Base-by-base conservation (phyloP, 2,329 filamentous ascomycete species). In the Juglanconis oblonga region DNA sequence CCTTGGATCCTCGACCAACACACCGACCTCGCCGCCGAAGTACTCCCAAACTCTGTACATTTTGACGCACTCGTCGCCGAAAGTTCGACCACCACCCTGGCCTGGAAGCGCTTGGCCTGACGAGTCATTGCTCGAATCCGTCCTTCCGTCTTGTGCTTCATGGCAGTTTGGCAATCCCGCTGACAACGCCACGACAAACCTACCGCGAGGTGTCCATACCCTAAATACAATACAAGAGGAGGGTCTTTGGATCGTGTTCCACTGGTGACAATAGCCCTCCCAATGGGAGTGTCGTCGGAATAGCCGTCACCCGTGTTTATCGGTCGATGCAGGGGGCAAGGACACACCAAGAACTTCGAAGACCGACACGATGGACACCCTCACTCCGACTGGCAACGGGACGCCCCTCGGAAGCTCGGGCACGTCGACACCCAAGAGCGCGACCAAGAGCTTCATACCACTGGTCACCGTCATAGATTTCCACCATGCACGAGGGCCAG, bases 401-500 rank as follows among this genome's bases (percentile, higher is more conserved):
- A 62, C 62, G 11, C 59, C 59, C 40, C 55, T 31, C 7, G 51
- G 13, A 13, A 35, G 38, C 36, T 62, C 59, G n/a, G 62, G 62
- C 36, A 52, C 57, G 35, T 61, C 55, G 24, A 61, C 62, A 35
- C 62, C 62, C 44, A 55, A 8, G 50, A 62, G 62, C 59, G 67
- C 62, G 35, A 49, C 24, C 52, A 63, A 49, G 51, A 76, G 77
- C 62, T 89, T 88, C 71, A 77, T 79, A 59, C 90, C 90, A 49
- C 80, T 93, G 71, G 88, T 94, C 52, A 86, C 88, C 65, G 89
- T 94, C 61, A 89, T 94, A 68, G 90, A 89, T 73, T 94, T 94
- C 72, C 90, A 94, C 75, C 90, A 94, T 81, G 89, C 90, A 57
- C 81, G 86, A 72, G 95, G 95, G 8, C 95, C 95, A 36, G 95